Conservation (phyloP, 2,329 filamentous ascomycete species). For the Sporothrix luriei region DNA sequence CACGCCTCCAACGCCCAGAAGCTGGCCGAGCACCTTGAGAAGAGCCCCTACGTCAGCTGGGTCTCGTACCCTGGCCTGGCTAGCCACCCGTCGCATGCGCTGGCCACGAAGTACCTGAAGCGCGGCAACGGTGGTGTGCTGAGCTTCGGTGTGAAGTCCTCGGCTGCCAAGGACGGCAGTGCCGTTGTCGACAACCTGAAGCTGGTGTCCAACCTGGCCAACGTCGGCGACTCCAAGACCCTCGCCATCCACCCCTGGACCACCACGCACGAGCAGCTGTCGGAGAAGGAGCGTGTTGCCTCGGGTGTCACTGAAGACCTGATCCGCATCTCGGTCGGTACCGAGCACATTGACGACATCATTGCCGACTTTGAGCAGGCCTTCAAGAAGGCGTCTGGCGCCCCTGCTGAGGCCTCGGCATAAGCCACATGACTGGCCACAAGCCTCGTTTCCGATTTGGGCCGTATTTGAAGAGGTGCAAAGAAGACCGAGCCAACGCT, state of each 20-base stretch:
- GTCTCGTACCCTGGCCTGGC: conserved; percentile 89
- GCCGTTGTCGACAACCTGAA: conserved; percentile 93
- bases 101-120: conserved; percentile 84
- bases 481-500: neutral
- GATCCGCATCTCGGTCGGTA: conserved; percentile 93
- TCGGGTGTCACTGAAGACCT: conserved; percentile 88
- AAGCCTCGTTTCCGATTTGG: neutral
- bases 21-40: conserved; percentile 80
- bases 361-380: conserved; percentile 94
- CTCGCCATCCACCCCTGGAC: conserved; percentile 94
- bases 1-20: conserved; percentile 82
- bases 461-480: neutral
- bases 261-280: conserved; percentile 91
- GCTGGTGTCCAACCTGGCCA: conserved; percentile 92
- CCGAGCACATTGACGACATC: conserved; percentile 96
- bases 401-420: conserved; percentile 43
- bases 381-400: conserved; percentile 64
- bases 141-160: conserved; percentile 91
- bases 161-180: conserved; percentile 71
- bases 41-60: conserved; percentile 83
- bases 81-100: conserved; percentile 75
- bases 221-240: conserved; percentile 94
- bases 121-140: conserved; percentile 87
- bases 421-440: conserved; percentile 15
- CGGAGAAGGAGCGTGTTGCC: conserved; percentile 73